A percentile compares a stretch with the other conserved stretches of the same genome.
These are phyloP conservation scores for Candida arabinofermentans DNA, from an alignment of 805 yeast species.

Conservation along the genomic window DNA sequence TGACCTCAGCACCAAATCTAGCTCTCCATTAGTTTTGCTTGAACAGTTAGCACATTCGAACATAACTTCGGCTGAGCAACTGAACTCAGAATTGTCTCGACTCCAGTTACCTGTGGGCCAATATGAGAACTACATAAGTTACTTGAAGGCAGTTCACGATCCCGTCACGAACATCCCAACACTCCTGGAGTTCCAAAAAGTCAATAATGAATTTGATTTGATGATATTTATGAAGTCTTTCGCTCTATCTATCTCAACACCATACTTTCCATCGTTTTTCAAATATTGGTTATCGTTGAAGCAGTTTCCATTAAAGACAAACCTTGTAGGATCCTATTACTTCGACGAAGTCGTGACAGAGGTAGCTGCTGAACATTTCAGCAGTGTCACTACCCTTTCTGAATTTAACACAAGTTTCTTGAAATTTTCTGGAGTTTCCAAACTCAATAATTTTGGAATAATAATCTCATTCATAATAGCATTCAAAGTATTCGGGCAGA, in stretches of 20 bases:
- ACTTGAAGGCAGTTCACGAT: neutral
- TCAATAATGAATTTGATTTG: constrained; percentile 1
- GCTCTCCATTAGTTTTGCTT: neutral
- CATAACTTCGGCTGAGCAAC: neutral
- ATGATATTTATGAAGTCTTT: constrained; percentile 8
- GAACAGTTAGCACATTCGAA: neutral
- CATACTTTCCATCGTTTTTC: constrained; percentile 6
- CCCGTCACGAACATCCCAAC: neutral
- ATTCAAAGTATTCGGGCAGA: constrained; percentile 11
- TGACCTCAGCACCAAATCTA: neutral
- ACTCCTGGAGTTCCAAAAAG: neutral
- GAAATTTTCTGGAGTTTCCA: constrained; percentile 3
- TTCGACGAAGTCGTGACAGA: constrained; percentile 10
- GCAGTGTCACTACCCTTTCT: constrained; percentile 4
- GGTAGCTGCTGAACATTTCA: constrained; percentile 3
- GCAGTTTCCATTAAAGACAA: constrained; percentile 19
- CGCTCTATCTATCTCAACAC: constrained; percentile 4
- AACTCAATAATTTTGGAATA: constrained; percentile 4
- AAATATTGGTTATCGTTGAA: constrained; percentile 10
- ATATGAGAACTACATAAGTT: neutral
- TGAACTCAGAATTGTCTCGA: neutral
- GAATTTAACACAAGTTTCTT: constrained; percentile 4
- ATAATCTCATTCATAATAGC: constrained; percentile 17
- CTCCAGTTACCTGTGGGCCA: neutral
- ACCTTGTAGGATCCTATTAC: constrained; percentile 22